A percentile compares a stretch with the other conserved stretches of the same genome.
These are phyloP conservation scores for Malassezia cuniculi DNA, from an alignment of 1,284 basidiomycete genomes.

Conservation along the genomic window DNA sequence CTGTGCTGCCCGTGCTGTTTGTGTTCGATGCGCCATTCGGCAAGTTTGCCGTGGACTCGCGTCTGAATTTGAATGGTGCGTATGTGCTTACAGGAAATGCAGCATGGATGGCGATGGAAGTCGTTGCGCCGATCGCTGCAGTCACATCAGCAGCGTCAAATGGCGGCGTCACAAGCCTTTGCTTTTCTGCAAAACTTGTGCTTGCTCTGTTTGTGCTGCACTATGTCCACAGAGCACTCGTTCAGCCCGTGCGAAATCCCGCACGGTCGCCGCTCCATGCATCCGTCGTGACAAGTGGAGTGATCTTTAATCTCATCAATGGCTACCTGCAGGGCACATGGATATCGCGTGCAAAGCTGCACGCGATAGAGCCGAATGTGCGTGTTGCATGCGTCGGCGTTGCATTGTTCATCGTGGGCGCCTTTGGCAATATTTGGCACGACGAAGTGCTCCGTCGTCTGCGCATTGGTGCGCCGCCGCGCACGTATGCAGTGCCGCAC, in stretches of 20 bases:
- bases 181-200: no score
- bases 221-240: slow-evolving; percentile 68
- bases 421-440: slow-evolving; percentile 67
- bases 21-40: slow-evolving; percentile 12
- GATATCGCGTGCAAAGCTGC: no score
- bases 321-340: slow-evolving; percentile 60
- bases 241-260: slow-evolving; percentile 70
- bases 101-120: slow-evolving; percentile 14
- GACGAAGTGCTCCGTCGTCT: slow-evolving; percentile 73
- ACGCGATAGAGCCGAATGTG: no score
- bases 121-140: slow-evolving; percentile 3
- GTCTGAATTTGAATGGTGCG: slow-evolving; percentile 10
- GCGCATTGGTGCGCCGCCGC: slow-evolving; percentile 36
- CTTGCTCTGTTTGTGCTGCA: slow-evolving; percentile 58
- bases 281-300: slow-evolving; percentile 53
- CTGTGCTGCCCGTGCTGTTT: slow-evolving; percentile 2
- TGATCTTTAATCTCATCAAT: slow-evolving; percentile 62
- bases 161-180: neutral
- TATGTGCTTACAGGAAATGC: slow-evolving; percentile 2
- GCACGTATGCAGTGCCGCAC: slow-evolving; percentile 51
- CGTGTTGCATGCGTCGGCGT: no score
- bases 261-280: slow-evolving; percentile 66
- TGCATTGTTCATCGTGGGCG: slow-evolving; percentile 49
- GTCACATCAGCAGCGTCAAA: neutral
- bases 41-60: slow-evolving; percentile 5